Conservation (phyloP, 2,329 filamentous ascomycete species). For the Sclerotinia glacialis region DNA sequence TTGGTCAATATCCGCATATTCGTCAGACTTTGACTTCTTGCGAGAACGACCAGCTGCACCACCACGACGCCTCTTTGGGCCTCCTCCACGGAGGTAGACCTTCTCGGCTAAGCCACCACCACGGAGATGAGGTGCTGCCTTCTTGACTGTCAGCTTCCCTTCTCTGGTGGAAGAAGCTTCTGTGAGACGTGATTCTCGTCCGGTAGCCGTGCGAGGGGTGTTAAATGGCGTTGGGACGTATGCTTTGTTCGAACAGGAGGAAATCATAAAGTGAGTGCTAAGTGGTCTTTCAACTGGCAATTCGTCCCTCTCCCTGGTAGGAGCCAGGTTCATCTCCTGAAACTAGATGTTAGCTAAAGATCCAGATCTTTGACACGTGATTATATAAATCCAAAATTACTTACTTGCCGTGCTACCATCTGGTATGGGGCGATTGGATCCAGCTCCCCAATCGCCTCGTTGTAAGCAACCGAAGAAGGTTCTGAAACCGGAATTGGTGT, state of each 20-base stretch:
- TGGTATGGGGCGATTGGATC: neutral
- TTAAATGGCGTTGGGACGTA: slow-evolving; percentile 19
- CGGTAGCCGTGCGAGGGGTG: neutral
- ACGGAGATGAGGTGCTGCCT: neutral
- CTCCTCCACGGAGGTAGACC: slow-evolving; percentile 7
- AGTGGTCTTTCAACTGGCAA: neutral
- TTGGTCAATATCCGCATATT: slow-evolving; percentile 13
- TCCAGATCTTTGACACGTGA: slow-evolving; percentile 3
- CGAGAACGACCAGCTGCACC: neutral
- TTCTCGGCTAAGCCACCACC: neutral
- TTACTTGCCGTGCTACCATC: neutral
- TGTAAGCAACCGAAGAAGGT: neutral
- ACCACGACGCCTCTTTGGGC: slow-evolving; percentile 16
- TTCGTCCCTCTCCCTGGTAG: neutral
- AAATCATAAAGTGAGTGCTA: slow-evolving; percentile 10
- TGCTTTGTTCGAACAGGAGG: slow-evolving; percentile 9
- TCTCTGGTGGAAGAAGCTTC: neutral
- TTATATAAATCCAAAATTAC: neutral
- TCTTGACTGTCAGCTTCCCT: neutral
- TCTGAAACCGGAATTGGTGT: neutral
- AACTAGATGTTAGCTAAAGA: neutral
- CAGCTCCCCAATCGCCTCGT: slow-evolving; percentile 1
- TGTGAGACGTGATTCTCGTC: neutral
- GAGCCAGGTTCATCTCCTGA: neutral
- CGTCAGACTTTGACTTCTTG: slow-evolving; percentile 20